These are phyloP conservation scores for Microdochium nivale DNA, from an alignment of 2,329 filamentous ascomycete genomes.

Conservation along the genomic window DNA sequence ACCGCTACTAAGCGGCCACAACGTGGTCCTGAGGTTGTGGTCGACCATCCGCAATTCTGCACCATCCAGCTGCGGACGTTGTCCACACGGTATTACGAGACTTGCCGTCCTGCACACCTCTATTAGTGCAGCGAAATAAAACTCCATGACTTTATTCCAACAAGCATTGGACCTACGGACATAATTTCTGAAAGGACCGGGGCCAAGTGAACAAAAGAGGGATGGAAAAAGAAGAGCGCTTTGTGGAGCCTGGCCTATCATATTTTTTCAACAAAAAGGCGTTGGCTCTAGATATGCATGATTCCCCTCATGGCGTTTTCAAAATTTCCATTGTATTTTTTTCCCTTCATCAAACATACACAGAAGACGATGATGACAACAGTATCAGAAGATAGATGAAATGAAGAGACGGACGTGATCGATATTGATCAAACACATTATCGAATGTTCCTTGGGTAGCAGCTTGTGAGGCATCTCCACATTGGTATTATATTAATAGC, in stretches of 20 bases:
- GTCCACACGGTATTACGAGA: background rate
- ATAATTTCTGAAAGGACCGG: slow-evolving; percentile 18
- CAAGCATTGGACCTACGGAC: slow-evolving; percentile 19
- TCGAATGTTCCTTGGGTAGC: background rate
- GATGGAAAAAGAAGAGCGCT: slow-evolving; percentile 7
- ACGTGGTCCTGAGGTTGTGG: slow-evolving; percentile 6
- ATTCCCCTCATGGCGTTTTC: slow-evolving; percentile 28
- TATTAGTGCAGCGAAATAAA: background rate
- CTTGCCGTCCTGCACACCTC: background rate
- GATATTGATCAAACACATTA: background rate
- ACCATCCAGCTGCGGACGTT: slow-evolving; percentile 3
- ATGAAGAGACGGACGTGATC: background rate
- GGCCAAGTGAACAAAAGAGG: slow-evolving; percentile 17
- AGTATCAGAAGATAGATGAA: background rate
- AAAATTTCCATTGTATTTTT: slow-evolving; percentile 10
- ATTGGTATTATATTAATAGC: too few relatives aligned
- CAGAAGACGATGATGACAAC: background rate
- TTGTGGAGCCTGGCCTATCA: slow-evolving; percentile 18
- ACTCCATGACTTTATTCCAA: slow-evolving; percentile 6
- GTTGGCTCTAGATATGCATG: slow-evolving; percentile 25
- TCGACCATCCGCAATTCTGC: slow-evolving; percentile 5
- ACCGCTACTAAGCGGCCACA: slow-evolving; percentile 54
- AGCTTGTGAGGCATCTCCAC: too few relatives aligned
- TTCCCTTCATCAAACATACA: background rate
- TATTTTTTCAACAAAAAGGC: slow-evolving; percentile 27